These are phyloP conservation scores for Trichoderma koningii DNA, from an alignment of 2,329 filamentous ascomycete genomes.

Conservation along the genomic window DNA sequence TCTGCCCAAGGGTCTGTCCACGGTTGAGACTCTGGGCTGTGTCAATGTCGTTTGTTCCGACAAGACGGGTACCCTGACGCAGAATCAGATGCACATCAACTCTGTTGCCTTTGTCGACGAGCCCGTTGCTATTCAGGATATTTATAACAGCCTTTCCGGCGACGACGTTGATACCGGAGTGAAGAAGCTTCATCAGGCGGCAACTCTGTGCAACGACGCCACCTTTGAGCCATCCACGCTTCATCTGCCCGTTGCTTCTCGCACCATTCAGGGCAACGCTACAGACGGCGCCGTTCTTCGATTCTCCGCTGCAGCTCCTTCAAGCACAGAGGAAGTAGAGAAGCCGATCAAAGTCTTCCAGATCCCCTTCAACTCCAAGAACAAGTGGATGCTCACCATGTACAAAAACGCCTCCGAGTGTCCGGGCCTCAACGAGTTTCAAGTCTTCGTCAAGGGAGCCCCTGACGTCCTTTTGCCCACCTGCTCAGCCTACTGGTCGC, in stretches of 20 bases:
- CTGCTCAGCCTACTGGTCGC: conserved; percentile 43
- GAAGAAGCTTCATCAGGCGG: conserved; percentile 36
- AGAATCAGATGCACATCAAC: conserved; percentile 49
- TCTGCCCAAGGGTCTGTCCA: conserved; percentile 46
- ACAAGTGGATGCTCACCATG: conserved; percentile 53
- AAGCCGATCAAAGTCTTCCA: conserved; percentile 40
- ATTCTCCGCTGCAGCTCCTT: conserved; percentile 39
- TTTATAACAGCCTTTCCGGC: conserved; percentile 31
- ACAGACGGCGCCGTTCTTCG: conserved; percentile 48
- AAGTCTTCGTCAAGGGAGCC: conserved; percentile 56
- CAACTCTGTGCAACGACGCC: conserved; percentile 47
- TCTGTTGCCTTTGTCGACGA: conserved; percentile 43
- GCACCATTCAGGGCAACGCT: conserved; percentile 46
- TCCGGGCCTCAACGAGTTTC: conserved; percentile 36
- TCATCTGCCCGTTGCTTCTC: conserved; percentile 40
- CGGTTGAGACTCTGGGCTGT: conserved; percentile 47
- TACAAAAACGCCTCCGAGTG: conserved; percentile 37
- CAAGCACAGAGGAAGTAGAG: conserved; percentile 31
- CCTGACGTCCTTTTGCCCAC: conserved; percentile 51
- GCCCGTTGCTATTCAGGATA: conserved; percentile 35
- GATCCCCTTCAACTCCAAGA: conserved; percentile 54
- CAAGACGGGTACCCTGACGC: conserved; percentile 47
- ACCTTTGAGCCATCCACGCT: conserved; percentile 44
- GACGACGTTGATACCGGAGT: conserved; percentile 29
- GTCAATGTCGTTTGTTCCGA: conserved; percentile 49